A percentile compares a stretch with the other conserved stretches of the same genome.
These are phyloP conservation scores for Fragaria vesca DNA, from an alignment of 306 rosid genomes.

Conservation along the genomic window DNA sequence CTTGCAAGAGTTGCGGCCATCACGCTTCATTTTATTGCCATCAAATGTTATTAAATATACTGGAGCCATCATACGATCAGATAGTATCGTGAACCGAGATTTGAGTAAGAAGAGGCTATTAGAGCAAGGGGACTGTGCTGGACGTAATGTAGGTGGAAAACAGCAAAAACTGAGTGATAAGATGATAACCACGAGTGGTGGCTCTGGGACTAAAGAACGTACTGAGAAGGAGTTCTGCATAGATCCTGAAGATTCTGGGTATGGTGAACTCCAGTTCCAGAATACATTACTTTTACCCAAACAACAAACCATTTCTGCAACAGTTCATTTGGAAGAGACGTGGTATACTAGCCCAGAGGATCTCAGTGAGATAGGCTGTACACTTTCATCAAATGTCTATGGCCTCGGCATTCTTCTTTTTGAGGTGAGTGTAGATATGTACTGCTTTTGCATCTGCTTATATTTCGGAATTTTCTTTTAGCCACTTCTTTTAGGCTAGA, in stretches of 20 bases:
- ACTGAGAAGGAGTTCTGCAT: constrained; percentile 21
- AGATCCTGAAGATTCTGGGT: constrained; percentile 23
- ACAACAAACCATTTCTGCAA: constrained; percentile 23
- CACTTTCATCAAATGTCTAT: constrained; percentile 59
- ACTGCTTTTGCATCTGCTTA: background rate
- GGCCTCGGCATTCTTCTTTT: constrained; percentile 71
- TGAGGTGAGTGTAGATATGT: constrained; percentile 48
- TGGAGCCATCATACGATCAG: constrained; percentile 31
- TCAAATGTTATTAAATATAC: constrained; percentile 43
- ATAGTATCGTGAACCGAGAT: constrained; percentile 11
- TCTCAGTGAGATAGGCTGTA: constrained; percentile 36
- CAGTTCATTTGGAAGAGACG: constrained; percentile 45
- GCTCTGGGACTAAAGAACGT: background rate
- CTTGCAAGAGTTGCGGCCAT: constrained; percentile 51
- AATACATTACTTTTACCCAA: constrained; percentile 18
- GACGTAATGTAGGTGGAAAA: constrained; percentile 30
- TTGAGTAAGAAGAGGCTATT: constrained; percentile 39
- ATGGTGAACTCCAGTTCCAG: constrained; percentile 21
- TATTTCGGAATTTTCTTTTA: background rate
- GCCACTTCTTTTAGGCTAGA: background rate
- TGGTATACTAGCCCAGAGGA: constrained; percentile 71
- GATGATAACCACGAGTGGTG: background rate
- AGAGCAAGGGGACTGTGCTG: constrained; percentile 32
- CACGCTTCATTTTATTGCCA: constrained; percentile 48
- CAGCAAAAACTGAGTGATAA: constrained; percentile 38